Conservation (phyloP, 176 grass and related monocot species). For the Hordeum vulgare region MorexV3_pseudomolecules_assembly NC_058523.1:192414863-192415362, state of each 20-base stretch:
- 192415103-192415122: conserved; percentile 59
- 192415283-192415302: conserved; percentile 55
- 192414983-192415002: background rate
- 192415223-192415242: background rate
- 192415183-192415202: conserved; percentile 1
- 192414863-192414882: background rate
- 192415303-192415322: conserved; percentile 99
- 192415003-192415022: background rate
- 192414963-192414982: background rate
- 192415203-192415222: background rate
- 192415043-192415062: conserved; percentile 99
- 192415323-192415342: conserved; percentile 99
- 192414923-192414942: background rate
- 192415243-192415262: background rate
- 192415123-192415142: conserved; percentile 65
- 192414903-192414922: background rate
- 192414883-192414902: background rate
- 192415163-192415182: conserved; percentile 1
- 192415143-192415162: conserved; percentile 46
- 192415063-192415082: conserved; percentile 98
- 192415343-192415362: conserved; percentile 83
- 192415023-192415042: conserved; percentile 23
- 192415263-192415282: background rate
- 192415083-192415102: conserved; percentile 82
- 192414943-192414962: background rate